Evolutionary conservation across 1,284 basidiomycete species (phyloP), one percentile per base, ranked within the genome.

Genomic region (Abortiporus biennis): DNA sequence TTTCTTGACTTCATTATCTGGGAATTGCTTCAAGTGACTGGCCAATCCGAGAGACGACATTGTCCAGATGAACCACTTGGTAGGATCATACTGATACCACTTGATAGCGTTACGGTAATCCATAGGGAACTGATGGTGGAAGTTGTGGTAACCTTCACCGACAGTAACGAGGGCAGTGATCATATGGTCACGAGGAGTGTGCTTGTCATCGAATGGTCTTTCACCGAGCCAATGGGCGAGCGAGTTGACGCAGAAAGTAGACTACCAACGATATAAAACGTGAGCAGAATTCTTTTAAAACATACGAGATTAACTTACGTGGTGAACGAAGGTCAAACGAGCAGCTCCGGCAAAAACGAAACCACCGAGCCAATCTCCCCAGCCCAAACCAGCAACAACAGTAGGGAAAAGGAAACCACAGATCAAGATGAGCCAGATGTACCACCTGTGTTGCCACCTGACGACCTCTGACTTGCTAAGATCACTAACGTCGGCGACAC

Each of bases 61-160:
- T 20, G 68, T 66, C 71, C 71, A 80, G 64, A 95, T 95, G 68
- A 93, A 90, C 90, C 91, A 93, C 66, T 96, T 93, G 13, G 85
- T 88, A 5, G 84, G 85, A 54, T 90, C 85, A 55, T 92, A 92
- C 62, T 92, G 90, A 60, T 88, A 92, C 88, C 88, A 93, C 64
- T 74, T 88, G 72, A 92, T 90, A 32, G 90, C 91, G 57, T 94
- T 94, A 32, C 92, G 78, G 71, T 89, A 95, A 65, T 96, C 92
- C 85, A 89, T 89, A 8, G 89, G 89, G 76, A 92, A 92, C 64
- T 92, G 87, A 57, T 89, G 90, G 67, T 93, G 91, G 78, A 96
- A 96, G 68, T 96, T 95, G 76, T 95, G 92, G 71, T 95, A 95
- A 11, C 92, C 92, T 65, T 95, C 92, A 47, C 92, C 92, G 57